Evolutionary conservation across 805 yeast species (phyloP).

Genomic region (Kodamaea sagamina): DNA sequence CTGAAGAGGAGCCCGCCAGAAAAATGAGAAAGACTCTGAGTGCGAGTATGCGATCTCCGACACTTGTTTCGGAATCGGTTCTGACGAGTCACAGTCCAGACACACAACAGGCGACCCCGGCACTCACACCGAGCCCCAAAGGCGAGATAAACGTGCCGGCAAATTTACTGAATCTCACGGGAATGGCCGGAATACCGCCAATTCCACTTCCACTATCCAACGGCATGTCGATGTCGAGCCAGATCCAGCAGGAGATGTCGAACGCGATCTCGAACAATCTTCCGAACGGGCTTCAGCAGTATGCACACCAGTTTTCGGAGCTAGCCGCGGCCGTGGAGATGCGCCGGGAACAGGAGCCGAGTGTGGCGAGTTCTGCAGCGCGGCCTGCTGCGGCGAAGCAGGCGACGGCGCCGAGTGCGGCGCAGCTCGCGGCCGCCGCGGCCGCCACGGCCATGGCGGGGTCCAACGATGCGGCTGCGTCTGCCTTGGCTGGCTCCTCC

Average conservation of each 20-base stretch:
- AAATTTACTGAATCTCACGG: neutral
- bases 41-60: slow-evolving; percentile 10
- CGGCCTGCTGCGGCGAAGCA: neutral
- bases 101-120: slow-evolving; percentile 28
- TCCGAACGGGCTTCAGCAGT: slow-evolving; percentile 2
- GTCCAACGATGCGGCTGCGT: slow-evolving; percentile 5
- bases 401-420: slow-evolving; percentile 6
- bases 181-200: too few relatives aligned
- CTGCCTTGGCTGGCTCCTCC: neutral
- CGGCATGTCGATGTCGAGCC: slow-evolving; percentile 3
- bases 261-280: neutral
- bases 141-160: neutral
- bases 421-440: slow-evolving; percentile 11
- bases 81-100: slow-evolving; percentile 11
- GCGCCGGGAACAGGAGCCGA: neutral
- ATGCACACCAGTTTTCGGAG: slow-evolving; percentile 3
- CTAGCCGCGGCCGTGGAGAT: slow-evolving; percentile 4
- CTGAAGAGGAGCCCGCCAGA: slow-evolving; percentile 7
- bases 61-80: neutral
- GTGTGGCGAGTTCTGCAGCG: neutral
- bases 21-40: slow-evolving; percentile 7
- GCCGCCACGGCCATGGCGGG: slow-evolving; percentile 12
- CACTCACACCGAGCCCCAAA: slow-evolving; percentile 21
- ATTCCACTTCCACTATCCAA: too few relatives aligned
- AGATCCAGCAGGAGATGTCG: slow-evolving; percentile 3